Conservation (phyloP, 352 stramenopile genomes). For the Globisporangium mamillatum region DNA sequence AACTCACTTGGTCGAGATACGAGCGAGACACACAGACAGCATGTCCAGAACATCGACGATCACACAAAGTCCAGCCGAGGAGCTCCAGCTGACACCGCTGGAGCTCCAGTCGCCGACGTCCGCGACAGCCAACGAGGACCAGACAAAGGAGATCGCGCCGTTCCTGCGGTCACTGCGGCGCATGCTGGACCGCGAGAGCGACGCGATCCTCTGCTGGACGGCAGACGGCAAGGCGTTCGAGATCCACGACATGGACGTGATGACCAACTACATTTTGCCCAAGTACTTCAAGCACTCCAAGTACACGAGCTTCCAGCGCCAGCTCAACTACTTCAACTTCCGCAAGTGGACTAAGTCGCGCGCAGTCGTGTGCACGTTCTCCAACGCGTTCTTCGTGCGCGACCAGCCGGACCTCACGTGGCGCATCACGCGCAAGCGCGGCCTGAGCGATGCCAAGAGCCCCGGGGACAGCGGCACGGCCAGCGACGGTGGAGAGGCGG, state of each 20-base stretch:
- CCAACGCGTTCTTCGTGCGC: constrained; percentile 62
- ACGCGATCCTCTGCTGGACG: constrained; percentile 54
- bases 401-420: constrained; percentile 58
- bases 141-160: constrained; percentile 51
- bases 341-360: constrained; percentile 80
- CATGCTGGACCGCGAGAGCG: constrained; percentile 59
- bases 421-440: constrained; percentile 62
- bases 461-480: not conserved
- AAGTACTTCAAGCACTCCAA: constrained; percentile 92
- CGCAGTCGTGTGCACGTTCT: constrained; percentile 73
- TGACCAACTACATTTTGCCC: constrained; percentile 82
- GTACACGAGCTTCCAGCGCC: constrained; percentile 88
- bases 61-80: not conserved
- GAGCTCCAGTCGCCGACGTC: not conserved
- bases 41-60: not conserved
- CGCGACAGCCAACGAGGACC: constrained; percentile 10
- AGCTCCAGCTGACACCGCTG: not conserved
- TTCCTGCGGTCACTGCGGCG: constrained; percentile 53
- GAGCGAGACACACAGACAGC: not conserved
- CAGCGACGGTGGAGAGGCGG: not conserved
- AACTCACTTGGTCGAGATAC: not conserved
- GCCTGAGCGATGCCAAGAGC: constrained; percentile 20
- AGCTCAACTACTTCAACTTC: constrained; percentile 93
- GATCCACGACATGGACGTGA: constrained; percentile 64
- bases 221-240: constrained; percentile 55